These are phyloP conservation scores for Camelina sativa DNA, from an alignment of 345 rosid genomes.

Conservation along the genomic window DNA sequence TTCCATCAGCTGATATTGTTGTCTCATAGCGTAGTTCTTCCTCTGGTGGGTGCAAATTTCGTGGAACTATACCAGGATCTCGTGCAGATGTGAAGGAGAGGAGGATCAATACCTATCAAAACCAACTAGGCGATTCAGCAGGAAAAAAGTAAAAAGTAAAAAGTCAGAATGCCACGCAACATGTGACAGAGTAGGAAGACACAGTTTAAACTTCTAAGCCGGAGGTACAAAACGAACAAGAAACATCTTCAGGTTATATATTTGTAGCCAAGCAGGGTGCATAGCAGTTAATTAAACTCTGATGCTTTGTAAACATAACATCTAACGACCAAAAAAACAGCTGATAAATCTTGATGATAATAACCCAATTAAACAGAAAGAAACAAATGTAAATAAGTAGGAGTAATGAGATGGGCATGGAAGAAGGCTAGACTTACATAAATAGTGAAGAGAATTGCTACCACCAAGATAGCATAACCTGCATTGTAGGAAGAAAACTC, in stretches of 20 bases:
- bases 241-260: not conserved
- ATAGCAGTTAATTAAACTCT: constrained; percentile 1
- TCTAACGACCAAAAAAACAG: not conserved
- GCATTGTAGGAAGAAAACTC: constrained; percentile 76
- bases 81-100: constrained; percentile 88
- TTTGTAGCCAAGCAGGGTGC: not conserved
- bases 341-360: not conserved
- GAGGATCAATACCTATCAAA: constrained; percentile 78
- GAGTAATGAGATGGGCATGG: constrained; percentile 15
- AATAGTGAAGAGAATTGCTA: constrained; percentile 70
- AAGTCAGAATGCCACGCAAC: constrained; percentile 8
- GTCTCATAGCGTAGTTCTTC: constrained; percentile 76
- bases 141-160: not conserved
- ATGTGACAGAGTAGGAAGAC: not conserved
- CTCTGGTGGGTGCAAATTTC: constrained; percentile 94
- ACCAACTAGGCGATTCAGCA: constrained; percentile 35
- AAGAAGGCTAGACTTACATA: constrained; percentile 70
- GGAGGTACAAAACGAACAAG: constrained; percentile 11
- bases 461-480: constrained; percentile 76
- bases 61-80: constrained; percentile 95
- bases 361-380: not conserved
- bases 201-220: constrained; percentile 9
- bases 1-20: constrained; percentile 59
- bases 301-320: constrained; percentile 6
- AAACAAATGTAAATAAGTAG: not conserved